phyloP scores from a whole-genome alignment of 1,139 yeast species.

The Saccharomycopsis hybrid region DNA sequence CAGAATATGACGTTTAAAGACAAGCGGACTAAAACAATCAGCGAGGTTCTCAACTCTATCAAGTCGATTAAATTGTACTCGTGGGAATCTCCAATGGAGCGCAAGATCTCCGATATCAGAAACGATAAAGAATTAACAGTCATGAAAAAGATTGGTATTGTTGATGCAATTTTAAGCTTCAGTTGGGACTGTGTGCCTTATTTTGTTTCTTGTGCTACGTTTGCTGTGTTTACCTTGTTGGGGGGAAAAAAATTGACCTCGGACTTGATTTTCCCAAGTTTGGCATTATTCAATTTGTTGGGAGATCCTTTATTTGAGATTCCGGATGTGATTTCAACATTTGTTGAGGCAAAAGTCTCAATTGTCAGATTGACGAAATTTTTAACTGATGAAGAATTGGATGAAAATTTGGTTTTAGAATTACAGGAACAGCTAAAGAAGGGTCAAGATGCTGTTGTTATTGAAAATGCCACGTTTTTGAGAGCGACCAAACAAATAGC shows the following conservation, averaged over 20 bases:
- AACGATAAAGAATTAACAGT: conserved; percentile 46
- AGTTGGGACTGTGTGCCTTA: conserved; percentile 65
- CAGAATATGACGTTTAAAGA: conserved; percentile 67
- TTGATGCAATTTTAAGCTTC: conserved; percentile 44
- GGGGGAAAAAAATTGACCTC: conserved; percentile 51
- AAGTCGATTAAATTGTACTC: conserved; percentile 68
- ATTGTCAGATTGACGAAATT: conserved; percentile 49
- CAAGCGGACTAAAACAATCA: conserved; percentile 46
- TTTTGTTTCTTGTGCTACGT: conserved; percentile 57
- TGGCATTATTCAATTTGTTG: conserved; percentile 52
- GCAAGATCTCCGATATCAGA: conserved; percentile 43
- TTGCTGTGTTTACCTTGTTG: conserved; percentile 44
- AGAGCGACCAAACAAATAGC: conserved; percentile 24
- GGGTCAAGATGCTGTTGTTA: conserved; percentile 35
- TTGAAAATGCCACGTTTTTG: conserved; percentile 40
- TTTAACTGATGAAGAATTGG: conserved; percentile 46
- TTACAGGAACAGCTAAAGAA: conserved; percentile 30
- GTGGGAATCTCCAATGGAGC: conserved; percentile 64
- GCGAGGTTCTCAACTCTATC: conserved; percentile 57
- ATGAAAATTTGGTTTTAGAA: conserved; percentile 33
- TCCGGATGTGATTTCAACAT: conserved; percentile 47
- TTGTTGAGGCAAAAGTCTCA: conserved; percentile 59
- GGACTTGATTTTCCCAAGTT: conserved; percentile 67
- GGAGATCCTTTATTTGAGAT: conserved; percentile 55
- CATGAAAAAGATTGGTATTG: conserved; percentile 38